phyloP scores from a whole-genome alignment of 2,329 filamentous ascomycete species.

The Colletotrichum noveboracense region DNA sequence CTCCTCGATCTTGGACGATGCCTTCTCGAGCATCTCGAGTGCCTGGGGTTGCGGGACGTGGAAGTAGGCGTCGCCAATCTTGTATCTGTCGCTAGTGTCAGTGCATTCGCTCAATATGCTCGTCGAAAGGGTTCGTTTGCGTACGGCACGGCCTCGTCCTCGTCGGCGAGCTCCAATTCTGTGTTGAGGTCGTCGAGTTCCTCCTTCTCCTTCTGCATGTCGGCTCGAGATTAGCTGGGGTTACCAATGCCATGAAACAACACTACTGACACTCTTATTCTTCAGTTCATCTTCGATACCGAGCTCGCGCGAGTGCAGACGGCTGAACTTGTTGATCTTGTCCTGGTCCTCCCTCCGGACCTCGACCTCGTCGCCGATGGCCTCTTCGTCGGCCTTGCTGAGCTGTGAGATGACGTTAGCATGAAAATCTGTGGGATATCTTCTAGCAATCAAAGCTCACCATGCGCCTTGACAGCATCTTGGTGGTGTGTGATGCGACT shows the following conservation, averaged over 20 bases:
- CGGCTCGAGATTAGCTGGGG: constrained; percentile 16
- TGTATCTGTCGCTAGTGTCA: constrained; percentile 70
- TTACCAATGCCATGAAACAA: accelerated
- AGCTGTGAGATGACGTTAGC: constrained; percentile 61
- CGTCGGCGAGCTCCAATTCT: constrained; percentile 93
- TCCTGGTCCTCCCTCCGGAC: constrained; percentile 97
- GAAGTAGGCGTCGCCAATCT: constrained; percentile 95
- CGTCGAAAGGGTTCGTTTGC: neutral
- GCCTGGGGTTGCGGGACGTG: constrained; percentile 84
- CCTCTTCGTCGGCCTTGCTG: constrained; percentile 89
- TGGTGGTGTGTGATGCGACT: neutral
- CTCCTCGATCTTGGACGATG: constrained; percentile 75
- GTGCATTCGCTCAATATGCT: neutral
- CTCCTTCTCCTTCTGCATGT: constrained; percentile 90
- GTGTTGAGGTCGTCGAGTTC: constrained; percentile 91
- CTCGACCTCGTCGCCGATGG: constrained; percentile 81
- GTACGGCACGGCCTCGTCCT: constrained; percentile 92
- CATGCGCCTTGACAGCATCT: constrained; percentile 65
- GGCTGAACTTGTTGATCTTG: constrained; percentile 98
- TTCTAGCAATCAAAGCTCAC: constrained; percentile 39
- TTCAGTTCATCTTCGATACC: constrained; percentile 81
- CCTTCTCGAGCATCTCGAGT: constrained; percentile 79
- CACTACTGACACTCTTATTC: constrained; percentile 73
- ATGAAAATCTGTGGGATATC: neutral
- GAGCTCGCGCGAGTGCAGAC: constrained; percentile 86